phyloP scores from a whole-genome alignment of 306 rosid genomes.

The Vigna hirtella region DNA sequence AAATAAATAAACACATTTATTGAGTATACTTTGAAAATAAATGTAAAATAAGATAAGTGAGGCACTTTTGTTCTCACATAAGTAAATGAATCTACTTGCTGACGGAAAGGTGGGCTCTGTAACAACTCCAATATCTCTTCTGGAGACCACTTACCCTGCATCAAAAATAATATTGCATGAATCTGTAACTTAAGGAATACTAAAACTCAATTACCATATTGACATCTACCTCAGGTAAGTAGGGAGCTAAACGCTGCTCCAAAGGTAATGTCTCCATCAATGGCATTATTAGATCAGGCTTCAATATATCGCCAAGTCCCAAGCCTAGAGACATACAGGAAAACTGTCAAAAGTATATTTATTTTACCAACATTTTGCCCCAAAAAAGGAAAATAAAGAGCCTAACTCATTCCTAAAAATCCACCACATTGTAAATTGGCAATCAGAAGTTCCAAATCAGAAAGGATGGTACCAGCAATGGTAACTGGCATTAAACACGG shows the following conservation, averaged over 20 bases:
- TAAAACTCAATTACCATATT: slow-evolving; percentile 35
- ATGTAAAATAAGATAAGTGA: slow-evolving; percentile 14
- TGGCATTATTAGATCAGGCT: slow-evolving; percentile 90
- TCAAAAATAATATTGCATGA: slow-evolving; percentile 36
- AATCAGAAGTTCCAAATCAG: slow-evolving; percentile 18
- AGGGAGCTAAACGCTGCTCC: slow-evolving; percentile 78
- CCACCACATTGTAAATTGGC: slow-evolving; percentile 7
- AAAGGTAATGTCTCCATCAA: slow-evolving; percentile 74
- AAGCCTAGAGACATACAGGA: slow-evolving; percentile 60
- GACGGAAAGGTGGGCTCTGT: slow-evolving; percentile 96
- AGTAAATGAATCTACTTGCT: slow-evolving; percentile 93
- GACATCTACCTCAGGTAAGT: slow-evolving; percentile 85
- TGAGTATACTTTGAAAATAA: slow-evolving; percentile 18
- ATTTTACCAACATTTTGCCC: not conserved
- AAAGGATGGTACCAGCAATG: slow-evolving; percentile 18
- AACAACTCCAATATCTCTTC: slow-evolving; percentile 88
- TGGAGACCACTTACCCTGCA: slow-evolving; percentile 86
- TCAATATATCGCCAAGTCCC: slow-evolving; percentile 86
- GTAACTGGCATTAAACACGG: slow-evolving; percentile 18
- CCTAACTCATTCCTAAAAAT: slow-evolving; percentile 1
- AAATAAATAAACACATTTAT: slow-evolving; percentile 1
- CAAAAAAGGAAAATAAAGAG: not conserved
- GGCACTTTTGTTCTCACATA: slow-evolving; percentile 60
- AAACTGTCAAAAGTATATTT: slow-evolving; percentile 31
- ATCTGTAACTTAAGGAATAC: slow-evolving; percentile 10